Evolutionary conservation across 345 rosid genomes (phyloP), one percentile per base, ranked within the genome.

Genomic region (Draba incana): DNA sequence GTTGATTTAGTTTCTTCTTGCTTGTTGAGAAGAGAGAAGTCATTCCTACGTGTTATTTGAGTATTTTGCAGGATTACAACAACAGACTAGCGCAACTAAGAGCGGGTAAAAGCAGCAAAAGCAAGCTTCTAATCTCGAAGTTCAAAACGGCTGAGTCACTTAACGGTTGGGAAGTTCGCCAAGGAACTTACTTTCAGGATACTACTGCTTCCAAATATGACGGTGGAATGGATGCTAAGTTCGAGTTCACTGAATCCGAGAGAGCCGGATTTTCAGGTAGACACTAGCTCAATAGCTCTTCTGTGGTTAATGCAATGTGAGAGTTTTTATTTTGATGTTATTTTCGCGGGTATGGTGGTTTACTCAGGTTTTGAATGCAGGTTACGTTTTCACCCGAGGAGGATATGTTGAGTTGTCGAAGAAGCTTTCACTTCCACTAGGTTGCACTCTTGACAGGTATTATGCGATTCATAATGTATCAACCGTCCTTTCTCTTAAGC

Each of bases 101-200:
- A 30, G 96, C 96, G 0, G 97, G 97, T 56, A 87, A 81, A 80
- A 94, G 97, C 87, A 87, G 96, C 78, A 94, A 94, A 68, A 90
- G 97, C 85, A 94, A 94, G 86, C 99, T 94, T 80, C 60, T 85
- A 55, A 82, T 90, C 10, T 83, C 97, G 4, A 94, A 94, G 77
- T 88, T 94, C 74, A 94, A 84, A 66, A 78, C 88, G 0, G 82
- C 73, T 20, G 87, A 85, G 39, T 75, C 97, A 23, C 80, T 94
- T 61, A 30, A 78, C 12, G 96, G 89, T 9, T 94, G 99, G 99
- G 88, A 94, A 77, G 82, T 88, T 57, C 91, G 82, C 60, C 85
- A 81, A 77, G 97, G 99, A 64, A 87, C 95, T 75, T 94, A 94
- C 71, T 94, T 94, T 71, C 92, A 87, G 85, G 96, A 94, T 58